Evolutionary conservation across 1,284 basidiomycete species (phyloP).

Genomic region (Trichosporon coremiiforme): DNA sequence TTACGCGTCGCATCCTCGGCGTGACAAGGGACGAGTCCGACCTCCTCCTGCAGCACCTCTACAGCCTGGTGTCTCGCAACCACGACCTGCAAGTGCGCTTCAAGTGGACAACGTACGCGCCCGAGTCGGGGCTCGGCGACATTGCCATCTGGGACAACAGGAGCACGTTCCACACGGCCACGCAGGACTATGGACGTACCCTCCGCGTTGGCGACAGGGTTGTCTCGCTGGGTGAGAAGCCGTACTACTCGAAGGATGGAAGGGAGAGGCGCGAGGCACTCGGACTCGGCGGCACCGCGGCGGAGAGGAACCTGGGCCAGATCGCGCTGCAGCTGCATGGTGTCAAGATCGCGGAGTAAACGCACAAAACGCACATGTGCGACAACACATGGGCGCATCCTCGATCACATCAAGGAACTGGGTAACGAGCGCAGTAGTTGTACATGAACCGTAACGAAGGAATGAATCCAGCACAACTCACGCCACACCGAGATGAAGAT

Average conservation of each 20-base stretch:
- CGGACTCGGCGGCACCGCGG: background rate
- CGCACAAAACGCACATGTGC: too few species aligned
- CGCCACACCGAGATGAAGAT: too few species aligned
- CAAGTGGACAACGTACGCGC: constrained; percentile 52
- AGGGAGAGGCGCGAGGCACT: constrained; percentile 28
- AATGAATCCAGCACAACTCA: too few species aligned
- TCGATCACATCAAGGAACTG: too few species aligned
- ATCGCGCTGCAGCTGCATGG: background rate
- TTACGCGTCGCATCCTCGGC: constrained; percentile 65
- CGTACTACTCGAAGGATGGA: constrained; percentile 58
- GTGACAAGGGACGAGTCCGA: constrained; percentile 64
- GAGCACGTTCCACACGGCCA: constrained; percentile 54
- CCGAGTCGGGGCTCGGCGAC: constrained; percentile 49
- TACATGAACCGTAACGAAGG: too few species aligned
- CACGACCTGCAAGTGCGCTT: constrained; percentile 67
- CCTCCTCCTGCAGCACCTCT: constrained; percentile 30
- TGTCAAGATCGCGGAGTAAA: background rate
- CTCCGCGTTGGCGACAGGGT: constrained; percentile 64
- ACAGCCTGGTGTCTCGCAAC: constrained; percentile 53
- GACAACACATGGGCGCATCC: too few species aligned
- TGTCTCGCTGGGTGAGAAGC: constrained; percentile 66
- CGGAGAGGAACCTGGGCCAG: background rate
- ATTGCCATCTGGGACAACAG: constrained; percentile 56
- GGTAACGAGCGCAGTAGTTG: too few species aligned
- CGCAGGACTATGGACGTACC: constrained; percentile 58